A percentile compares a stretch with the other conserved stretches of the same genome.
phyloP scores from a whole-genome alignment of 768 basidiomycete genomes.

The Saitozyma podzolica region DNA sequence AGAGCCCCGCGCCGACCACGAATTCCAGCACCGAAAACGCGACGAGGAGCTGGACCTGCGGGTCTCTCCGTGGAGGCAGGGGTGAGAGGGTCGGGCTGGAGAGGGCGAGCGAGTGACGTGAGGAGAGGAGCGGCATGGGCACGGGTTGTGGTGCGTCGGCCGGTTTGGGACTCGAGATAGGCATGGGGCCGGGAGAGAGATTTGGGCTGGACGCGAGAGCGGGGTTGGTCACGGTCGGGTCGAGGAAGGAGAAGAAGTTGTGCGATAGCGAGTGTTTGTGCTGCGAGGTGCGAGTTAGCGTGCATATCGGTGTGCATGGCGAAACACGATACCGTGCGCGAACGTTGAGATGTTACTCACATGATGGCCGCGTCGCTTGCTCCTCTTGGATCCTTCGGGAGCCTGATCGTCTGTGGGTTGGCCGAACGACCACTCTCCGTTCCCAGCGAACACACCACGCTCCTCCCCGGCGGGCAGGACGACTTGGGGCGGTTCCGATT shows the following conservation, averaged over 20 bases:
- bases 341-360: constrained; percentile 25
- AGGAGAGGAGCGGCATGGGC: constrained; percentile 33
- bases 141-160: constrained; percentile 42
- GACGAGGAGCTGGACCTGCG: constrained; percentile 26
- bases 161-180: constrained; percentile 16
- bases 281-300: constrained; percentile 54
- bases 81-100: constrained; percentile 24
- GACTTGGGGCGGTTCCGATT: constrained; percentile 30
- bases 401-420: constrained; percentile 7
- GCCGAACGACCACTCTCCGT: constrained; percentile 55
- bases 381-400: constrained; percentile 27
- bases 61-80: constrained; percentile 25
- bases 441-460: constrained; percentile 67
- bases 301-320: background rate
- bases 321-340: background rate
- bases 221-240: constrained; percentile 59
- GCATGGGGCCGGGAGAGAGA: constrained; percentile 8
- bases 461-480: constrained; percentile 55
- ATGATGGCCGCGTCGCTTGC: constrained; percentile 51
- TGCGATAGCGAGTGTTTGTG: constrained; percentile 93
- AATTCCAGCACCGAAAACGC: constrained; percentile 51
- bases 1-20: constrained; percentile 60
- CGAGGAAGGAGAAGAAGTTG: constrained; percentile 93
- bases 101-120: constrained; percentile 7
- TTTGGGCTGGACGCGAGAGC: constrained; percentile 13